Evolutionary conservation across 2,329 filamentous ascomycete species (phyloP), one percentile per base, ranked within the genome.

Genomic region (Juglanconis oblonga): DNA sequence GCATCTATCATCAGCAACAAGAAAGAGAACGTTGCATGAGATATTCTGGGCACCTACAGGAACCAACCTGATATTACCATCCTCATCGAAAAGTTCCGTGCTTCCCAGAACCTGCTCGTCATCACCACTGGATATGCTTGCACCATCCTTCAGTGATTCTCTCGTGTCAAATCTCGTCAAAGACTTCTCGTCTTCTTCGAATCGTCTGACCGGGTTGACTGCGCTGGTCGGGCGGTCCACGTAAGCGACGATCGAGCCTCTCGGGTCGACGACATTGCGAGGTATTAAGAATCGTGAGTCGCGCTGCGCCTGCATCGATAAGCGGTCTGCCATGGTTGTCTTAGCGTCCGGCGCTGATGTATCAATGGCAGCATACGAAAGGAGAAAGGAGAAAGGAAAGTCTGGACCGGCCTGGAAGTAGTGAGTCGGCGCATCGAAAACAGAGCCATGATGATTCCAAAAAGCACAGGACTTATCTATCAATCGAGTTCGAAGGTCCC

Each of bases 31-130:
- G 40, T n/a, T 3, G 17, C 10, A 45, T 7, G 14, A 45, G 5
- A 29, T 17, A 17, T 7, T 11, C 10, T 6, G 9, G n/a, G 38
- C 44, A 45, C 44, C 44, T 48, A 65, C 63, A 42, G 64, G 63
- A 61, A 66, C 60, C 61, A 65, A 48, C n/a, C 61, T 57, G 29
- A 66, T 58, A 33, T 65, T 57, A 14, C 64, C 63, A 49, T 66
- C 57, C 36, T 66, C 57, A 40, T 64, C 57, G 31, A 29, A 66
- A 13, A 66, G 55, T 1, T 64, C 59, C 10, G 64, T 64, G 5
- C 63, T 65, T 11, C 64, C 64, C 35, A 64, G 32, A 1, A 57
- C 55, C 5, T 51, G 11, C 1, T 52, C 55, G 10, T 45, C 55
- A 6, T 36, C 24, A 13, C 31, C 47, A 32, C 47, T 33, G 11